Percentiles rank a stretch among this genome's conserved stretches.
Evolutionary conservation across 75 land plant genomes (phyloP).

Genomic region (Pinus taeda): DNA sequence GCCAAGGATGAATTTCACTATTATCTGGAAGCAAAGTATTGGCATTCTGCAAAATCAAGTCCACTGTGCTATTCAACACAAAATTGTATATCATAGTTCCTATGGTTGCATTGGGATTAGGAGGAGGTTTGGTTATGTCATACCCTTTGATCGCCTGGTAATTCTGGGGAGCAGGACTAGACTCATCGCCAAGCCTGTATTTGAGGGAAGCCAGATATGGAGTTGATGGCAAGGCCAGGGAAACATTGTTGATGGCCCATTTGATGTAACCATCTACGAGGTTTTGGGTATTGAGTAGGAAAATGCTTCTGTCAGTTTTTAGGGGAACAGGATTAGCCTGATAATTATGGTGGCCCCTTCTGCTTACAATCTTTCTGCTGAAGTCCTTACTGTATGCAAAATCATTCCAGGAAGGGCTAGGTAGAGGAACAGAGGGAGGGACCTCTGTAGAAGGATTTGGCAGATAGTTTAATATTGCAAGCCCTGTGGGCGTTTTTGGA

Average conservation of each 20-base stretch:
- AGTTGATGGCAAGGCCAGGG: constrained; percentile 47
- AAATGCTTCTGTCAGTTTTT: constrained; percentile 28
- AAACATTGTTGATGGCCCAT: constrained; percentile 76
- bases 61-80: constrained; percentile 10
- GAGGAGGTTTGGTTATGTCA: background rate
- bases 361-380: constrained; percentile 21
- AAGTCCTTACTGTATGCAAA: constrained; percentile 14
- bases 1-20: constrained; percentile 94
- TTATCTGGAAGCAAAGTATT: constrained; percentile 47
- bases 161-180: background rate
- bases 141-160: background rate
- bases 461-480: constrained; percentile 69
- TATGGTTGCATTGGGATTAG: constrained; percentile 2
- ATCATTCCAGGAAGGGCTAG: constrained; percentile 70
- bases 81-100: constrained; percentile 13
- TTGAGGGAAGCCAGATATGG: constrained; percentile 58
- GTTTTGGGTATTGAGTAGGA: constrained; percentile 77
- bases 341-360: constrained; percentile 10
- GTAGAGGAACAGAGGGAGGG: constrained; percentile 50
- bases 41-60: constrained; percentile 76
- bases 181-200: constrained; percentile 5
- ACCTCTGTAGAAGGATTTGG: constrained; percentile 7
- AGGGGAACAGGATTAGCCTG: constrained; percentile 37
- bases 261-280: constrained; percentile 25
- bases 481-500: constrained; percentile 66